Base-by-base conservation (phyloP, 2,329 filamentous ascomycete species). In the Rhinocladiella mackenziei region DNA sequence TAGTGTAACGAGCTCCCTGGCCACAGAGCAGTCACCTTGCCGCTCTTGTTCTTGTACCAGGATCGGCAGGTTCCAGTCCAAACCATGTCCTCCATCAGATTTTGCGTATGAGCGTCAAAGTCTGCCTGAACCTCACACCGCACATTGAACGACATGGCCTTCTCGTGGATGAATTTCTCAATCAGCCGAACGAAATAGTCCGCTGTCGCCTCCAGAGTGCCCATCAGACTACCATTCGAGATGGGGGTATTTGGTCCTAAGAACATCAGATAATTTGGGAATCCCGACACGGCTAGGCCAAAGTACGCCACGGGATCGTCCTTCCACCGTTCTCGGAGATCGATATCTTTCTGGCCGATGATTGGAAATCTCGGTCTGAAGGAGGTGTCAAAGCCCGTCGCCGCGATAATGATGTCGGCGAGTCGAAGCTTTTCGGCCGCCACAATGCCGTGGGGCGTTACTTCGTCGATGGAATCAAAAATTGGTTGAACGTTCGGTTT, bases 341-440 rank as follows among this genome's bases (percentile, higher is more conserved):
- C 64, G 19, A 58, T 40, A 2, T 63, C 65, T 2, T 56, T 51
- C 8, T 58, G 59, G 2, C 60, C 62, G 22, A 63, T 56, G 4
- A 72, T 56, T 5, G 62, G 66, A 54, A 72, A 75, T 2, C 60
- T 60, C 1, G 70, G 70, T 31, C 60, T 49, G 18, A 61, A 60
- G n/a, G 59, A 61, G 28, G 62, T 60, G 38, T 64, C 58, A 48
- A 67, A 68, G 15, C 65, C 66, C 2, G 66, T 68, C 1, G 66
- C 65, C 43, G 61, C 64, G 23, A 64, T 43, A 22, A 50, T 55
- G 20, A 45, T 56, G 36, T 56, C 61, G 3, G 56, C 52, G 2
- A 55, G 49, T 33, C 59, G 55, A 39, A 63, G 60, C 9, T 53
- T 52, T 26, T 11, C 37, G 6, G 14, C 28, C 18, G 15, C 25